Base-by-base conservation (phyloP, 2,329 filamentous ascomycete species). In the Beauveria australis region DNA sequence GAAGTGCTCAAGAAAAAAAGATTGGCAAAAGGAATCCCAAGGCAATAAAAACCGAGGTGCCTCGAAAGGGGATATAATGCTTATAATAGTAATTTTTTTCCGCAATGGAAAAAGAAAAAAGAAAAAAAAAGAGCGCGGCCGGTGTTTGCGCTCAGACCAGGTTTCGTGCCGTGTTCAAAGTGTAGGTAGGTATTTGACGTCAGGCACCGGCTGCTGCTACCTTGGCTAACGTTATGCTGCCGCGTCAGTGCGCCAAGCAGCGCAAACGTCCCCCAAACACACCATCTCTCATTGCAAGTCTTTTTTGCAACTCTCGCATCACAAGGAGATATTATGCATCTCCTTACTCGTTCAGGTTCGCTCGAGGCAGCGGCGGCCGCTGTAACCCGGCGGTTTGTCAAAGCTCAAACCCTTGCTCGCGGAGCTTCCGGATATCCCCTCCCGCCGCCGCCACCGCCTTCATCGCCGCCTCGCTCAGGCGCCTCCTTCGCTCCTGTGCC, bases 401-500 rank as follows among this genome's bases (percentile, higher is more conserved):
- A 66, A 78, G 74, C 60, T 76, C 70, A 61, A 82, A 77, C 2
- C 79, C 79, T 63, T 81, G 78, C 70, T 81, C 74, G 65, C 79
- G 73, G 51, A 85, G 65, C 70, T 78, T 78, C 57, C 78, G 74
- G 5, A 85, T 76, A 65, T 92, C 86, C 2, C 88, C 89, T 1
- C 89, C 89, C 0, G 86, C 88, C 12, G 86, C 88, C 60, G 83
- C 78, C 0, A 92, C 84, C 9, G 87, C 88, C 72, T 84, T 84
- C 64, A 88, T 75, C 33, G 89, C 86, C 8, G 85, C 85, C 72
- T 89, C 84, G 68, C 82, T 87, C 60, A 92, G 70, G 70, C 82
- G 81, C 66, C 87, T 76, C 67, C 89, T 79, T 74, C 88, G 87
- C 69, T 97, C 93, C 58, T 83, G 79, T 1, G 91, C 91, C 76